These are phyloP conservation scores for Hypoxylon subgilvum DNA, from an alignment of 495 filamentous ascomycete genomes.

Conservation along the genomic window DNA sequence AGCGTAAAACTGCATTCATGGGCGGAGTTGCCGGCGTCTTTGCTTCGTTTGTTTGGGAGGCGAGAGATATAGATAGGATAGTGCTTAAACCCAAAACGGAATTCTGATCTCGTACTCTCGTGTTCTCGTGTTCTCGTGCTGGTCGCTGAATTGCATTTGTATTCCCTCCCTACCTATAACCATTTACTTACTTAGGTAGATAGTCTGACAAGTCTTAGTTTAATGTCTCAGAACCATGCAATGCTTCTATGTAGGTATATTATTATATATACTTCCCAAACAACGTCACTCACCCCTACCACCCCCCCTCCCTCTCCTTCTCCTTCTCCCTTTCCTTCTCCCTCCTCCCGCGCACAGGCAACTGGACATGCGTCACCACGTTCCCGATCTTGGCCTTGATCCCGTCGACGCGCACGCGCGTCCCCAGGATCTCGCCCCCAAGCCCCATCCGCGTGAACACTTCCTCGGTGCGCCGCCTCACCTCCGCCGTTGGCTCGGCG, in stretches of 20 bases:
- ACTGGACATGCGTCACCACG: conserved; percentile 61
- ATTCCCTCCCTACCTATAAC: too few species aligned
- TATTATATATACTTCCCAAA: too few species aligned
- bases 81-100: neutral
- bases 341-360: conserved; percentile 43
- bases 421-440: conserved; percentile 22
- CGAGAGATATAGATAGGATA: neutral
- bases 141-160: too few species aligned
- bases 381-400: conserved; percentile 84
- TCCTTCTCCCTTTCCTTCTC: conserved; percentile 4
- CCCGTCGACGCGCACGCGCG: conserved; percentile 52
- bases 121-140: too few species aligned
- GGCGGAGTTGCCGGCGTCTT: conserved; percentile 29
- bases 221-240: too few species aligned
- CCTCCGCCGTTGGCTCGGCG: conserved; percentile 49
- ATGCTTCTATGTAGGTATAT: too few species aligned
- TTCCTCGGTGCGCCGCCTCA: conserved; percentile 40
- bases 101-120: too few species aligned
- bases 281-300: too few species aligned
- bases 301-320: neutral
- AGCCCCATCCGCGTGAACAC: conserved; percentile 23
- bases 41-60: too few species aligned
- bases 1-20: conserved; percentile 31
- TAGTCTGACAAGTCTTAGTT: too few species aligned
- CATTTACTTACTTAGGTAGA: too few species aligned